Evolutionary conservation across 2,329 filamentous ascomycete species (phyloP).

Genomic region (Biscogniauxia mediterranea): DNA sequence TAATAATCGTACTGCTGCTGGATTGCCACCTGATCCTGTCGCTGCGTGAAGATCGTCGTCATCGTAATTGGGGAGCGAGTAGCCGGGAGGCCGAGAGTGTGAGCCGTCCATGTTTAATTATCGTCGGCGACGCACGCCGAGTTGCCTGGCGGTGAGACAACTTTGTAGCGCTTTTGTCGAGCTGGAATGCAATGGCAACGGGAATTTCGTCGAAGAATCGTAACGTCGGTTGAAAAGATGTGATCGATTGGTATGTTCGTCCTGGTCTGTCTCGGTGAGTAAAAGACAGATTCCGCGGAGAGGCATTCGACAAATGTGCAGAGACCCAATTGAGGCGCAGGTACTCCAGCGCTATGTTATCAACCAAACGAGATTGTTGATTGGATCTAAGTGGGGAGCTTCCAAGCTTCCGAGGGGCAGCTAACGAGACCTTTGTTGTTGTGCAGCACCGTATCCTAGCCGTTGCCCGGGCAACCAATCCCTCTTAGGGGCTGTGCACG

Average conservation of each 20-base stretch:
- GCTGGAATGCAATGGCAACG: slow-evolving; percentile 17
- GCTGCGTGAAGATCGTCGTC: slow-evolving; percentile 50
- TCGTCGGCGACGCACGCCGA: slow-evolving; percentile 23
- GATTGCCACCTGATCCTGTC: slow-evolving; percentile 42
- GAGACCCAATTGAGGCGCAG: neutral
- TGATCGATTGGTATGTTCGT: neutral
- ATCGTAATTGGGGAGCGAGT: slow-evolving; percentile 55
- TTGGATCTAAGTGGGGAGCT: neutral
- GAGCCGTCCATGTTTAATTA: slow-evolving; percentile 46
- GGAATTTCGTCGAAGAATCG: neutral
- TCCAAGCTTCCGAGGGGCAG: neutral
- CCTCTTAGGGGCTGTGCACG: neutral
- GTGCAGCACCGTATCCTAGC: slow-evolving; percentile 4
- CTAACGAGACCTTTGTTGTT: neutral
- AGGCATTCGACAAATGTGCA: neutral
- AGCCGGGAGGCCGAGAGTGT: slow-evolving; percentile 55
- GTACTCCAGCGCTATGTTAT: neutral
- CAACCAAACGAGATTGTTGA: neutral
- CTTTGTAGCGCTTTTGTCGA: slow-evolving; percentile 6
- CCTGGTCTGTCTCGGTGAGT: neutral
- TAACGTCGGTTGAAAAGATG: neutral
- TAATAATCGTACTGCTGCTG: slow-evolving; percentile 58
- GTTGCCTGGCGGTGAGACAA: slow-evolving; percentile 16
- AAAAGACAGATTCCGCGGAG: neutral
- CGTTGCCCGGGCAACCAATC: slow-evolving; percentile 7